Base-by-base conservation (phyloP, 495 filamentous ascomycete species). In the Ascodesmis nigricans region DNA sequence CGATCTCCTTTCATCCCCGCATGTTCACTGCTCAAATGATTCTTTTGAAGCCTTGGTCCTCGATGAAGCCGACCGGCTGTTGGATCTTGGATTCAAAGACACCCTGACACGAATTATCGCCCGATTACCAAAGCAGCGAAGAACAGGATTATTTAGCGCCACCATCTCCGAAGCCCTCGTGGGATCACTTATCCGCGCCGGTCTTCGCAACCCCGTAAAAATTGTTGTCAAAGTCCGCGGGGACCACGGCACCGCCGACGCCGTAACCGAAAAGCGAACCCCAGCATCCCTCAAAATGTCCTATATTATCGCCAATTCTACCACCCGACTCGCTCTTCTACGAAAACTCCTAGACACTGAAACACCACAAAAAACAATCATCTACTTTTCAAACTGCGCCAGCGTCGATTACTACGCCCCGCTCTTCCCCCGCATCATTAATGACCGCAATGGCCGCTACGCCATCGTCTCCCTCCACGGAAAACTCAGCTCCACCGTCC, bases 11-110 rank as follows among this genome's bases (percentile, higher is more conserved):
- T 75, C 76, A 3, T 90, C 80, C n/a, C 77, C 71, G 5, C 77
- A 91, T 53, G 83, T 95, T 3, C 77, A 90, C 49, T 79, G 75
- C 40, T 72, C 84, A 0, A 71, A 80, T 33, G 82, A 81, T 18
- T 76, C 75, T 0, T 92, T 91, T 45, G 81, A 93, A 46, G 69
- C 77, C 38, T 64, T 97, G 8, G 75, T 97, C 29, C 62, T 97
- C 33, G 87, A 97, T 47, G 87, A 97, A 56, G 87, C 87, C 26
- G 87, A 97, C 50, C 60, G 90, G 35, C 57, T 97, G 16, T 59
- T 97, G 5, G 90, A 97, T 54, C 61, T 93, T n/a, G 90, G 90
- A 5, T 95, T 97, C 59, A 81, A 82, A 47, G 71, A 84, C 5
- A 77, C 87, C 42, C 58, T 97, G 3, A 78, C 80, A 33, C 75